Conservation (phyloP, 2,329 filamentous ascomycete species). For the Cercospora sojina region DNA sequence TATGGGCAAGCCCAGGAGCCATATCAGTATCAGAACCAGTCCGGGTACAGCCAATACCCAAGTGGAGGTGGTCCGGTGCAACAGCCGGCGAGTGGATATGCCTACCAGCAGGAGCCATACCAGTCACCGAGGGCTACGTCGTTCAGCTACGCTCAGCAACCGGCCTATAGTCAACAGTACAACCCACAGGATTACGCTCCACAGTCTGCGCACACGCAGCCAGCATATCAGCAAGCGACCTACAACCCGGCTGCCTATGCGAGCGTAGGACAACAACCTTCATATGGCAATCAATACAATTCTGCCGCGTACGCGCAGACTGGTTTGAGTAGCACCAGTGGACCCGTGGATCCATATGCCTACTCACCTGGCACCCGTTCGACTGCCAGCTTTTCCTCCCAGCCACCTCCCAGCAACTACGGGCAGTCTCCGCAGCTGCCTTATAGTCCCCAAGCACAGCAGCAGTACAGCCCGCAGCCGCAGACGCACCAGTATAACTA, state of each 20-base stretch:
- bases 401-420: conserved; percentile 17
- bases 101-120: conserved; percentile 25
- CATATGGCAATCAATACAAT: conserved; percentile 27
- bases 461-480: conserved; percentile 29
- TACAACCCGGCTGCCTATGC: conserved; percentile 50
- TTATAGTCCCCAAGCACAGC: conserved; percentile 27
- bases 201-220: conserved; percentile 37
- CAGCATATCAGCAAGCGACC: conserved; percentile 40
- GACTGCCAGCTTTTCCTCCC: conserved; percentile 23
- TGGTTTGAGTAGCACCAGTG: conserved; percentile 28
- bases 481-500: conserved; percentile 23
- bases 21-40: conserved; percentile 30
- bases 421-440: conserved; percentile 24
- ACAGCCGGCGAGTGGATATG: conserved; percentile 27
- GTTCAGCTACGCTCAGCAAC: conserved; percentile 49
- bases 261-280: conserved; percentile 32
- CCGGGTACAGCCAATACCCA: conserved; percentile 28
- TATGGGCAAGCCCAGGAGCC: conserved; percentile 24
- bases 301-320: conserved; percentile 30
- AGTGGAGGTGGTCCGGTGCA: conserved; percentile 34
- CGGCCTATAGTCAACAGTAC: conserved; percentile 56
- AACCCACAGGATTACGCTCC: conserved; percentile 66
- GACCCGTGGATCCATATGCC: conserved; percentile 33
- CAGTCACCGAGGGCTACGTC: conserved; percentile 26
- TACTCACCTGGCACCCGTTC: conserved; percentile 29